A percentile compares a stretch with the other conserved stretches of the same genome.
These are phyloP conservation scores for Leptodermis oblonga DNA, from an alignment of 257 asterid species.

Conservation along the genomic window DNA sequence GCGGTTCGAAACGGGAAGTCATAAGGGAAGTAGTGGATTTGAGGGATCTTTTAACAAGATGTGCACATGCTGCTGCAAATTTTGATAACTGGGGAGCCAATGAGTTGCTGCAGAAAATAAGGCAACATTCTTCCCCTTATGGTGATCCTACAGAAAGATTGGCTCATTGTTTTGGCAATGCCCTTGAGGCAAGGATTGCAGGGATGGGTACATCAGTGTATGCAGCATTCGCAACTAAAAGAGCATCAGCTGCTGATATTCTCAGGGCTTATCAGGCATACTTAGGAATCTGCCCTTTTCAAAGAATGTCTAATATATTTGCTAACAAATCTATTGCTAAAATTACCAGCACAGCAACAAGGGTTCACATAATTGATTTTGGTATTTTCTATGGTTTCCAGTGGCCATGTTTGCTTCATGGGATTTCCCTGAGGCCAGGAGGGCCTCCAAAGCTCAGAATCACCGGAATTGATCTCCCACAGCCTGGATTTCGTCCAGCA, in stretches of 20 bases:
- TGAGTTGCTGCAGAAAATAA: conserved; percentile 23
- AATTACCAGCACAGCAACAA: conserved; percentile 15
- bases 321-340: conserved; percentile 30
- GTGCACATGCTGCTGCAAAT: conserved; percentile 26
- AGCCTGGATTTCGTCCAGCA: conserved; percentile 33
- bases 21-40: conserved; percentile 28
- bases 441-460: conserved; percentile 36
- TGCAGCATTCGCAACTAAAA: conserved; percentile 4
- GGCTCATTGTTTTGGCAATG: conserved; percentile 31
- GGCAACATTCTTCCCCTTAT: conserved; percentile 33
- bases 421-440: conserved; percentile 27
- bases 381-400: conserved; percentile 38
- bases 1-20: conserved; percentile 2
- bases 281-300: conserved; percentile 30
- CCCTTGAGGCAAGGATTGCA: conserved; percentile 32
- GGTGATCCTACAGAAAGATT: conserved; percentile 37
- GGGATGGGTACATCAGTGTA: conserved; percentile 31
- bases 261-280: conserved; percentile 29
- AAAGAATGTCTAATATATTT: conserved; percentile 31
- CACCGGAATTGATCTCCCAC: conserved; percentile 39
- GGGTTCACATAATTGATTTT: conserved; percentile 35
- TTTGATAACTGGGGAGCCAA: conserved; percentile 15
- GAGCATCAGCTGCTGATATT: conserved; percentile 22
- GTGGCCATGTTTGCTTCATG: conserved; percentile 40
- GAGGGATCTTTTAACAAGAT: conserved; percentile 20